These are phyloP conservation scores for Diversispora epigaea DNA, from an alignment of 192 early-diverging fungal species.

Conservation along the genomic window DNA sequence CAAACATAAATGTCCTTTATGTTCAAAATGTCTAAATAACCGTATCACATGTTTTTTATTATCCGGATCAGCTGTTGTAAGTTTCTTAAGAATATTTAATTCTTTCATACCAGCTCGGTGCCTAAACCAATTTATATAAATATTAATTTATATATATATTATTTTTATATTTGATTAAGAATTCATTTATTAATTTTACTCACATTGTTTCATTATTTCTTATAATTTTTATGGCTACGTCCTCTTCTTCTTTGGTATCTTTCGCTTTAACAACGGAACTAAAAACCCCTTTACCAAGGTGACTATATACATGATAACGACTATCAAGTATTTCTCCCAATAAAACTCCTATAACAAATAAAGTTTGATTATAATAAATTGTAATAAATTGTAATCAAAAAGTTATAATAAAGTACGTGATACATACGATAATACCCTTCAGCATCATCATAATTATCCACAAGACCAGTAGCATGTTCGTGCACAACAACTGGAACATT, in stretches of 20 bases:
- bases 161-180: background rate
- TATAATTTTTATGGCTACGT: constrained; percentile 95
- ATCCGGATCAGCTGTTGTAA: constrained; percentile 80
- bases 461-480: constrained; percentile 54
- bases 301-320: constrained; percentile 83
- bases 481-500: constrained; percentile 34
- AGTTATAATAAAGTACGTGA: background rate
- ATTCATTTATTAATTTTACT: constrained; percentile 20
- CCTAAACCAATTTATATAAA: constrained; percentile 42
- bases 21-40: constrained; percentile 82
- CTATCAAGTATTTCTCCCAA: constrained; percentile 83
- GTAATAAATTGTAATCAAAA: background rate
- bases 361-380: constrained; percentile 17
- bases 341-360: constrained; percentile 53
- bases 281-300: constrained; percentile 94
- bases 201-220: constrained; percentile 94
- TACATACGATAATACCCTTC: constrained; percentile 97
- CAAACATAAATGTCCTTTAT: constrained; percentile 86
- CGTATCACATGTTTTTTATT: constrained; percentile 89
- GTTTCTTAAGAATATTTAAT: constrained; percentile 82
- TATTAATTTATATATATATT: background rate
- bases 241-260: constrained; percentile 67
- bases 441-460: constrained; percentile 94
- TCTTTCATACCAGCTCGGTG: constrained; percentile 87
- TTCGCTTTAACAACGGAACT: constrained; percentile 87